Percentiles rank a stretch among this genome's conserved stretches.
phyloP scores from a whole-genome alignment of 2,329 filamentous ascomycete species.

The Biscogniauxia marginata region DNA sequence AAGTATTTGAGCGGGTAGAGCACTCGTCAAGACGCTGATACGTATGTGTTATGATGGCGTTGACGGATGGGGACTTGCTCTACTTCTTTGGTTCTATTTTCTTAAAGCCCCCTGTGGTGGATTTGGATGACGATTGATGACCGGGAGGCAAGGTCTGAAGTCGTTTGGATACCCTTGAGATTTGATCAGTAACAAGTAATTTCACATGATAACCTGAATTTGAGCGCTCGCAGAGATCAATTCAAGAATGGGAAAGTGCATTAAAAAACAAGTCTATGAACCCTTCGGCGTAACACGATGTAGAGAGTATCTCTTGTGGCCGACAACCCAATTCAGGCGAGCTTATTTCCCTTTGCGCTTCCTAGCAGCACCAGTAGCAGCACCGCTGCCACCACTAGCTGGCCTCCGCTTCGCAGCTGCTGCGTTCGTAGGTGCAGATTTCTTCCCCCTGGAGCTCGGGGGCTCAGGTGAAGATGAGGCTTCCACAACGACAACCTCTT shows the following conservation, averaged over 20 bases:
- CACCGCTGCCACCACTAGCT: constrained; percentile 23
- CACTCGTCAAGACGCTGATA: not conserved
- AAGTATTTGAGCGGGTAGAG: no score
- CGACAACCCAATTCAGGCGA: constrained; percentile 7
- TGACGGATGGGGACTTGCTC: constrained; percentile 1
- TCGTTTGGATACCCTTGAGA: constrained; percentile 3
- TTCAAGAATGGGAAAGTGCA: constrained; percentile 1
- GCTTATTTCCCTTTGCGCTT: constrained; percentile 34
- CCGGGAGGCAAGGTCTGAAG: not conserved
- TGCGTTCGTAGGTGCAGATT: constrained; percentile 29
- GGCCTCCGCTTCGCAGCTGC: constrained; percentile 43
- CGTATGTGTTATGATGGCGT: constrained; percentile 6
- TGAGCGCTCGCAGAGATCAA: not conserved
- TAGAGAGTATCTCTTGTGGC: constrained; percentile 12
- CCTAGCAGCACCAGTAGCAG: constrained; percentile 16
- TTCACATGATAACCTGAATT: not conserved
- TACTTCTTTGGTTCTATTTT: not conserved
- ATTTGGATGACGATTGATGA: not conserved
- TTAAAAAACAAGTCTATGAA: constrained; percentile 19
- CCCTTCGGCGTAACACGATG: constrained; percentile 18
- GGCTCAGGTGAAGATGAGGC: constrained; percentile 27
- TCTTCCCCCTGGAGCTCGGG: constrained; percentile 37
- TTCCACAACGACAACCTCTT: constrained; percentile 41
- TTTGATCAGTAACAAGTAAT: constrained; percentile 1
- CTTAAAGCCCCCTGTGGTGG: not conserved